Base-by-base conservation (phyloP, 768 basidiomycete species). In the Hebeloma cylindrosporum region DNA sequence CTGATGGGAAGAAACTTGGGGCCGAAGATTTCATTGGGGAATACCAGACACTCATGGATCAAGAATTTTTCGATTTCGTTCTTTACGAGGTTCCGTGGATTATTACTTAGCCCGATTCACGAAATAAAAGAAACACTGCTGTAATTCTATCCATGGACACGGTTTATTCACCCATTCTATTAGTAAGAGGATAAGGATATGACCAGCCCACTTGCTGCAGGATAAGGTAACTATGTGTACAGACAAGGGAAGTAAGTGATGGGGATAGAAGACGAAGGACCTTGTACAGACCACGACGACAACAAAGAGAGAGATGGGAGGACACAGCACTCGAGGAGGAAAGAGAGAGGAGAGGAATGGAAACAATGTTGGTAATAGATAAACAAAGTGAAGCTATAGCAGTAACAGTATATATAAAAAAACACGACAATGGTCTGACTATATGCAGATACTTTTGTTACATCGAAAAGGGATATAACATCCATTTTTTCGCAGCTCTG, bases 51-150 rank as follows among this genome's bases (percentile, higher is more conserved):
- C 69, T 99, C 27, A 79, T 99, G 75, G 96, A 99, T 60, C 88
- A 94, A 63, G 95, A 99, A 64, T 89, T 88, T 62, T 93, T 87
- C 62, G 92, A 95, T 66, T 99, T 97, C 58, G 91, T 97, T 17
- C 61, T 95, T 60, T 94, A 85, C 61, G 95, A 97, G 64, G 79
- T 99, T 41, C 92, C 91, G 23, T 93, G 88, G 87, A 88, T 96
- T 54, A 69, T 85, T 28, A 75, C 79, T 56, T 85, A 72, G 72
- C 60, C 52, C 16, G 37, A 50, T 40, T 40, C 27, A 29, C n/a
- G n/a, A n/a, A n/a, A n/a, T n/a, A n/a, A n/a, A n/a, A n/a, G n/a
- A n/a, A n/a, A n/a, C n/a, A n/a, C n/a, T n/a, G n/a, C n/a, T 47
- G 22, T 52, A 46, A 44, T 52, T 36, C 36, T 8, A 36, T 22